Base-by-base conservation (phyloP, 345 rosid species). In the Iberis pinnata region DNA sequence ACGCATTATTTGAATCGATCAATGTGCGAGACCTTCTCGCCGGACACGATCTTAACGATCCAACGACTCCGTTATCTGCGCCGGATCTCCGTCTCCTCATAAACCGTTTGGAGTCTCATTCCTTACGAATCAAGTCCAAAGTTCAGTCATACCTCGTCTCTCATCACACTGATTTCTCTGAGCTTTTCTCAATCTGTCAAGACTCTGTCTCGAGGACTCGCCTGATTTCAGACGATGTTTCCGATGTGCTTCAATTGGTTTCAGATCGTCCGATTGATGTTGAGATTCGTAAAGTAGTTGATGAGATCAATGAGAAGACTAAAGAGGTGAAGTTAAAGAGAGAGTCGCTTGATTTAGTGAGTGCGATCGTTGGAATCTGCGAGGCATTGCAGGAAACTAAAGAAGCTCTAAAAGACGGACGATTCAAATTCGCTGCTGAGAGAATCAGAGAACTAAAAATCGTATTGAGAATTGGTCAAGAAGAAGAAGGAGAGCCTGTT, bases 41-140 rank as follows among this genome's bases (percentile, higher is more conserved):
- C 27, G 76, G 88, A 55, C 72, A 78, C 61, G 93, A 92, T 73
- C 80, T 83, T 18, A 60, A 75, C 37, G 98, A 92, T 61, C 83
- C 88, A 0, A 71, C 80, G 13, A 73, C 94, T 12, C 97, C 95
- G 1, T 84, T 92, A 36, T 75, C 98, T 18, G 88, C 95, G 37
- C 97, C 97, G 18, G 98, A 92, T 78, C 98, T 92, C 67, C 98
- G 95, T 59, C 98, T 92, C 70, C 84, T 92, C 37, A 78, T 77
- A 61, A 63, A 64, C 44, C 80, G 85, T 20, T 88, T 92, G 33
- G 97, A 92, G 54, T 78, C 95, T 14, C 97, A 88, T 60, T 88
- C 98, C 54, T 86, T 78, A 4, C 85, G 78, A 47, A 85, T 92
- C 69, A 88, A 85, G 64, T 85, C 94, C 40, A 87, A 77, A 70